Evolutionary conservation across 1,139 yeast genomes (phyloP).

Genomic region (Debaryomycetaceae sp.): DNA sequence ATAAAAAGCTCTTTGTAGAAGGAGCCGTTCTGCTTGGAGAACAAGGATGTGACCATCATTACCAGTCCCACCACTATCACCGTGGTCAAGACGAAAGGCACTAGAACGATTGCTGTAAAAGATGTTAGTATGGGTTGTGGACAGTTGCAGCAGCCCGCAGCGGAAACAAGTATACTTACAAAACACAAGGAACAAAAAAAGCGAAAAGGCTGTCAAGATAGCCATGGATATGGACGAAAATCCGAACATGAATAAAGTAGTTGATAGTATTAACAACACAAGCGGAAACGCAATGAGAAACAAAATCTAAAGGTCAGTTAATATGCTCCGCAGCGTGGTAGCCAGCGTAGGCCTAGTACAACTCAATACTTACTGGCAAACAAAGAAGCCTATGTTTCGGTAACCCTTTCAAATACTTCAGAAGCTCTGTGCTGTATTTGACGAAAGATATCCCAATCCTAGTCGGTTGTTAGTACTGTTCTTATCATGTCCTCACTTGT

Average conservation of each 20-base stretch:
- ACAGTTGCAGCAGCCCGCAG: not conserved
- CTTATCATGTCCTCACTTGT: not conserved
- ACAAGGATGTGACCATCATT: conserved; percentile 3
- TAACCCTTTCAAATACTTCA: not conserved
- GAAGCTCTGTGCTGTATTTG: not conserved
- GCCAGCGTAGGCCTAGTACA: not conserved
- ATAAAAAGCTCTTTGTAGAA: not conserved
- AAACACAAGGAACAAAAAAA: conserved; percentile 6
- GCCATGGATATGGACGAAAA: conserved; percentile 16
- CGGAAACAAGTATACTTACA: conserved; percentile 11
- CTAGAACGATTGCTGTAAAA: conserved; percentile 9
- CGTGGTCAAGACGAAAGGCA: conserved; percentile 8
- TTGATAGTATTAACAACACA: conserved; percentile 1
- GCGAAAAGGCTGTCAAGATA: conserved; percentile 9
- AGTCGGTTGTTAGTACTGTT: not conserved
- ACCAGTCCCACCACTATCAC: conserved; percentile 5
- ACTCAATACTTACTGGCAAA: conserved; percentile 2
- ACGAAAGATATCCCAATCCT: not conserved
- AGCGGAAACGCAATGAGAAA: conserved; percentile 3
- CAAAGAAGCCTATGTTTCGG: not conserved
- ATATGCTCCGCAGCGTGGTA: not conserved
- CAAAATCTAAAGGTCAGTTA: not conserved
- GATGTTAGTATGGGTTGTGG: conserved; percentile 5
- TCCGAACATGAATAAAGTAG: conserved; percentile 15
- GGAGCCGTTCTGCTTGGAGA: conserved; percentile 2